Evolutionary conservation across 257 asterid genomes (phyloP), one percentile per base, ranked within the genome.

Genomic region (Marsdenia floribunda): DNA sequence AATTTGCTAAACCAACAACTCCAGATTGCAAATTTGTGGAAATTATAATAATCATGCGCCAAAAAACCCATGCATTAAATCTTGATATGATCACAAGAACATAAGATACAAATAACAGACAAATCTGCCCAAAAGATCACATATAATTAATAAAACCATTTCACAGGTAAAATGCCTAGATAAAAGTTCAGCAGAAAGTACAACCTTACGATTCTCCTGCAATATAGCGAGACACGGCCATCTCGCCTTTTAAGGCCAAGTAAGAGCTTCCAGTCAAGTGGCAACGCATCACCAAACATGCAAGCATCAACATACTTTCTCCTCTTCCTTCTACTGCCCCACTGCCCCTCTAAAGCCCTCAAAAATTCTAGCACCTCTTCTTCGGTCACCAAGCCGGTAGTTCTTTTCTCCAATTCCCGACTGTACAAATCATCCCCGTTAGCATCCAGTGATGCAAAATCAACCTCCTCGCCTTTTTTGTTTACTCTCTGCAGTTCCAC

Each of bases 321-420:
- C 89, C 77, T 90, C 91, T 80, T 88, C 90, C 98, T 90, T 84
- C 88, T 88, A 83, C 98, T 94, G 80, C 97, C 83, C 98, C 98
- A 94, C 75, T 88, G 86, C 37, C 98, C 98, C 73, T 94, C 95
- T 87, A 94, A 79, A 44, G 81, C 84, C 81, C 83, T 72, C 85
- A 94, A 79, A 73, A 90, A 83, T 55, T 86, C 96, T 69, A 89
- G 80, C 81, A 85, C 80, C 67, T 70, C 88, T 71, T 83, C 97
- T 78, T 91, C 97, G 21, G 83, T 88, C 75, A 85, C 90, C 83
- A 91, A 73, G 5, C 97, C 97, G 60, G 54, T 73, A 5, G 92
- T 87, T 87, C 90, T 88, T 76, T 57, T 87, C 88, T 73, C 77
- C 92, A 94, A 78, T 66, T 88, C 97, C n/a, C 72, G 90, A 3